Evolutionary conservation across 441 rosid species (phyloP), one percentile per base, ranked within the genome.

Genomic region (Breynia disticha): DNA sequence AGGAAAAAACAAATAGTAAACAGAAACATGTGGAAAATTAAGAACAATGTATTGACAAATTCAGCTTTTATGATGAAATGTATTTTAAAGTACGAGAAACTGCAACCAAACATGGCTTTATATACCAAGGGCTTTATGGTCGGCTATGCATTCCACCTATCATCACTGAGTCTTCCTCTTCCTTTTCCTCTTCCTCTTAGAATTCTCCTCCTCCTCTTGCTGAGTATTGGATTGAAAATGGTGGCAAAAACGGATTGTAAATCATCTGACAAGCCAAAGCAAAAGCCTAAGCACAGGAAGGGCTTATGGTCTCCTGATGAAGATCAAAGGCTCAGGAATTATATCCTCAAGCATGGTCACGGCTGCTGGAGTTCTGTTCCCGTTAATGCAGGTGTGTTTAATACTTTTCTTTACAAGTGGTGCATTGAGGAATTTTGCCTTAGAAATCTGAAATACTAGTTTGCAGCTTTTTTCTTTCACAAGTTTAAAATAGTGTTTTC

Each of bases 231-330:
- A 11, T 4, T 11, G 9, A 15, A 13, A 41, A 41, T 41, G n/a
- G 44, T 48, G 50, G 18, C 8, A 32, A 65, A 59, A 46, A 74
- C 71, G 83, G 74, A 55, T 42, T 53, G 56, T 45, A 52, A 37
- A 16, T 22, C 74, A 39, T 66, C 72, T 16, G 90, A 80, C 13
- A 78, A 71, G 75, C 72, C 72, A 28, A 81, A 78, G 70, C 49
- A 71, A 28, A 81, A 78, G 70, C 49, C 78, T 59, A 84, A 84
- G 74, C 84, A 83, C 57, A 76, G 81, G 69, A 89, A 89, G 63
- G 97, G 97, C 48, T 76, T 88, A 19, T 88, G 97, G 97, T 88
- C 97, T 52, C 96, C 95, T 41, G 96, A 88, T 47, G 97, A 88
- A 81, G 97, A 88, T 52, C 87, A 81, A 67, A 80, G 75, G 57